Conservation (phyloP, 805 yeast genomes). For the Yarrowia sp. region DNA sequence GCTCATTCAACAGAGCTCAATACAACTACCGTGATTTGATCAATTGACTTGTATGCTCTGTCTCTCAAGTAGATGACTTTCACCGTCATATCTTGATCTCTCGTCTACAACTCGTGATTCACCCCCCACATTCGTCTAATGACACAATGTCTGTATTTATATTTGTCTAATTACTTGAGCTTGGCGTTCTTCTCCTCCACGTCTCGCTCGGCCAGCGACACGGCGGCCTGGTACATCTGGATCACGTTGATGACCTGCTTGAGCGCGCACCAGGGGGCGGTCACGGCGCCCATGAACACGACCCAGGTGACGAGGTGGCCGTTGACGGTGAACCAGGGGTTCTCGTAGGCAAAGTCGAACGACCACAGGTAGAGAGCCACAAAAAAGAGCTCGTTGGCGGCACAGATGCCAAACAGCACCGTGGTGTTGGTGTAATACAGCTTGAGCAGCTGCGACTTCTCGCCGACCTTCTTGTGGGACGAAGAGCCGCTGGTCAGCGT, state of each 20-base stretch:
- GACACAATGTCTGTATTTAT: slow-evolving; percentile 23
- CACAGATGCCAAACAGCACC: slow-evolving; percentile 87
- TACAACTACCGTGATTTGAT: no score
- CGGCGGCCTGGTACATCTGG: slow-evolving; percentile 86
- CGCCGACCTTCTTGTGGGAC: slow-evolving; percentile 83
- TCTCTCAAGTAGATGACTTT: no score
- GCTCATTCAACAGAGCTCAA: no score
- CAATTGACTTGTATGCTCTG: no score
- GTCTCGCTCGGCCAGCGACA: slow-evolving; percentile 78
- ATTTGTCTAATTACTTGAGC: slow-evolving; percentile 32
- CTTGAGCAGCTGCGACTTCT: slow-evolving; percentile 73
- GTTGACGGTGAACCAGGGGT: slow-evolving; percentile 51
- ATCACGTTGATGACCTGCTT: slow-evolving; percentile 90
- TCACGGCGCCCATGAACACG: slow-evolving; percentile 61
- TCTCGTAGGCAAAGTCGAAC: slow-evolving; percentile 55
- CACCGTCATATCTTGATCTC: no score
- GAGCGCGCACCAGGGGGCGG: slow-evolving; percentile 87
- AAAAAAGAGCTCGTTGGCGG: slow-evolving; percentile 91
- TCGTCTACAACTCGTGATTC: no score
- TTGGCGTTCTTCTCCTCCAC: slow-evolving; percentile 55
- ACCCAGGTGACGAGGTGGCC: slow-evolving; percentile 62
- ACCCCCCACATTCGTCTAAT: background rate
- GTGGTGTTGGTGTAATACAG: slow-evolving; percentile 86
- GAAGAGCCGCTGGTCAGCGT: slow-evolving; percentile 78
- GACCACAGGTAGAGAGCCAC: slow-evolving; percentile 83